Percentiles rank a stretch among this genome's conserved stretches.
Conservation (phyloP, 2,329 filamentous ascomycete species). For the Didymella segeticola region DNA sequence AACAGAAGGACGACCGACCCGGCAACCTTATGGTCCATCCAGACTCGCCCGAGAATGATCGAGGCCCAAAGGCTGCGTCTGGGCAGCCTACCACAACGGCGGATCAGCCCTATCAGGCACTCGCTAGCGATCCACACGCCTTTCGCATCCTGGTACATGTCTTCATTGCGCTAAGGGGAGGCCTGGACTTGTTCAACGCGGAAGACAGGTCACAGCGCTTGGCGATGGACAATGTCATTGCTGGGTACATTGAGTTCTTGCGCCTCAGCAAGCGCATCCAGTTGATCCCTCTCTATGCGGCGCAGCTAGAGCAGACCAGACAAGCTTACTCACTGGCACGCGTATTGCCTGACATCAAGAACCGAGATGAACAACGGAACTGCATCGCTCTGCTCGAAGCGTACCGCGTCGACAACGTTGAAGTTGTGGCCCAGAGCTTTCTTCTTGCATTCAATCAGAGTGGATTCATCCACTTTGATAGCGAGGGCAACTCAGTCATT, state of each 20-base stretch:
- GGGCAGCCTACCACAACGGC: slow-evolving; percentile 29
- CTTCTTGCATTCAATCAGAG: slow-evolving; percentile 46
- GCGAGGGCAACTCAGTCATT: slow-evolving; percentile 25
- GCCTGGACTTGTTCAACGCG: slow-evolving; percentile 40
- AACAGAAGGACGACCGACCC: slow-evolving; percentile 36
- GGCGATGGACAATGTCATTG: slow-evolving; percentile 74
- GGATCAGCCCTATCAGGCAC: slow-evolving; percentile 36
- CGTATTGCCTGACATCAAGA: slow-evolving; percentile 76
- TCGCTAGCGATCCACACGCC: slow-evolving; percentile 52
- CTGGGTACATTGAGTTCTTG: slow-evolving; percentile 81
- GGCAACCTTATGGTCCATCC: slow-evolving; percentile 43
- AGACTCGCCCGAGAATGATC: slow-evolving; percentile 26
- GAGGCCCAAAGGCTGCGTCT: slow-evolving; percentile 26
- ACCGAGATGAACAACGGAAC: slow-evolving; percentile 68
- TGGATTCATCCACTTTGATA: slow-evolving; percentile 35
- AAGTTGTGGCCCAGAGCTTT: slow-evolving; percentile 76
- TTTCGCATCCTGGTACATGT: slow-evolving; percentile 60
- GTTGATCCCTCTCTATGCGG: slow-evolving; percentile 86
- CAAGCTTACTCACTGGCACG: slow-evolving; percentile 75
- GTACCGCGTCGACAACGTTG: slow-evolving; percentile 73
- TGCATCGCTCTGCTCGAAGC: slow-evolving; percentile 78
- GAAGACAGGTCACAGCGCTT: slow-evolving; percentile 38
- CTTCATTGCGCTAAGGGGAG: slow-evolving; percentile 67
- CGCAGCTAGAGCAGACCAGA: slow-evolving; percentile 71
- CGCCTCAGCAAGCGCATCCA: slow-evolving; percentile 75